Evolutionary conservation across 2,329 filamentous ascomycete species (phyloP).

Genomic region (Clarireedia paspali): DNA sequence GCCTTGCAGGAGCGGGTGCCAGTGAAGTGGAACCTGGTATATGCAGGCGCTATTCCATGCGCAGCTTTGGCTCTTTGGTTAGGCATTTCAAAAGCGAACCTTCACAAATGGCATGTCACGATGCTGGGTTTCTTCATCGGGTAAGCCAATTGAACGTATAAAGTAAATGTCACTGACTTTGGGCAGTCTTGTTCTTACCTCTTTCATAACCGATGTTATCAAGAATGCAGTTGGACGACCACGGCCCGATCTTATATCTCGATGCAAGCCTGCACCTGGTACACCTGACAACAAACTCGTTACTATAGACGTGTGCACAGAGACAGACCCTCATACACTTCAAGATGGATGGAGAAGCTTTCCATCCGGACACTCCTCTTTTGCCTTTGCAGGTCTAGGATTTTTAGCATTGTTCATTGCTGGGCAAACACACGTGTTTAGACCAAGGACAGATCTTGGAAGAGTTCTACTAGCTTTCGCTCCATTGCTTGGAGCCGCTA

Average conservation of each 20-base stretch:
- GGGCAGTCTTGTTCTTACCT: constrained; percentile 56
- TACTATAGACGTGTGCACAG: constrained; percentile 63
- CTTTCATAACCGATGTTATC: constrained; percentile 80
- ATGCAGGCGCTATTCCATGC: constrained; percentile 67
- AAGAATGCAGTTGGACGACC: constrained; percentile 70
- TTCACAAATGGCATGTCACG: constrained; percentile 79
- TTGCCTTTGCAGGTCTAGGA: constrained; percentile 71
- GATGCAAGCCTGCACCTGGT: constrained; percentile 62
- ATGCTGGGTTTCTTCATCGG: constrained; percentile 73
- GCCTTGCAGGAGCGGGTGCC: constrained; percentile 77
- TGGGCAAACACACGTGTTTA: constrained; percentile 54
- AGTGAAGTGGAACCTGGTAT: constrained; percentile 55
- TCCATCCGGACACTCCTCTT: constrained; percentile 72
- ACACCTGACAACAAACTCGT: constrained; percentile 47
- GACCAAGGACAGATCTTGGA: constrained; percentile 40
- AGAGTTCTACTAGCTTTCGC: constrained; percentile 49
- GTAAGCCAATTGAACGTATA: constrained; percentile 5
- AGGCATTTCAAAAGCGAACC: constrained; percentile 48
- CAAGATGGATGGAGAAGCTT: constrained; percentile 83
- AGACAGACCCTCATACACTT: constrained; percentile 58
- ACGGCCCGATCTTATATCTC: constrained; percentile 78
- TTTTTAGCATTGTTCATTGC: constrained; percentile 65
- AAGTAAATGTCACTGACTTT: background rate
- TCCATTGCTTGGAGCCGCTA: constrained; percentile 54
- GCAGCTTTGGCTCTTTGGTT: constrained; percentile 60